Percentiles rank a stretch among this genome's conserved stretches.
These are phyloP conservation scores for Globisporangium uncinulatum DNA, from an alignment of 352 stramenopile species.

Conservation along the genomic window DNA sequence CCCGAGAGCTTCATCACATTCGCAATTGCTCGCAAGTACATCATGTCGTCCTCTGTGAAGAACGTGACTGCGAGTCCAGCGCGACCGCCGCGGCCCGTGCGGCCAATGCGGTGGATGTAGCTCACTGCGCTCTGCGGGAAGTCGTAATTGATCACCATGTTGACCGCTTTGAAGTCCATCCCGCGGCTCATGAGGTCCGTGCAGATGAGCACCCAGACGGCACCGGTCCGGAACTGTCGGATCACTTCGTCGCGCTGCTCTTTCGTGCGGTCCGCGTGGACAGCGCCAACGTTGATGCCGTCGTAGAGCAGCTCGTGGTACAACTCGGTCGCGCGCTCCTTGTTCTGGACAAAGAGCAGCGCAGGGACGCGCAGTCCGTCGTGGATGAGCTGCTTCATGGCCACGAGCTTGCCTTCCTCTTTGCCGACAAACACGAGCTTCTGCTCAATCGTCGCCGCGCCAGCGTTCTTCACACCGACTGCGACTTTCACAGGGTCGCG, in stretches of 20 bases:
- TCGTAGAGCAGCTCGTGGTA: slow-evolving; percentile 98
- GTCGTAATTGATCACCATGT: slow-evolving; percentile 99
- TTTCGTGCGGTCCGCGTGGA: slow-evolving; percentile 94
- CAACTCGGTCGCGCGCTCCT: slow-evolving; percentile 96
- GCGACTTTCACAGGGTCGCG: slow-evolving; percentile 94
- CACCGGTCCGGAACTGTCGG: slow-evolving; percentile 93
- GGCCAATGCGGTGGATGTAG: slow-evolving; percentile 98
- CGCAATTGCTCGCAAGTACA: slow-evolving; percentile 93
- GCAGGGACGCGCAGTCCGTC: slow-evolving; percentile 93
- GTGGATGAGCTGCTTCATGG: slow-evolving; percentile 91
- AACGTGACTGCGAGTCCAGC: slow-evolving; percentile 95
- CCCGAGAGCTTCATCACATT: slow-evolving; percentile 99
- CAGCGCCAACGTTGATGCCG: slow-evolving; percentile 96
- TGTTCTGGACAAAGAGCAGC: slow-evolving; percentile 98
- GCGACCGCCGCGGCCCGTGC: slow-evolving; percentile 91
- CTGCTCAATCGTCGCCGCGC: slow-evolving; percentile 88
- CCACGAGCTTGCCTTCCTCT: slow-evolving; percentile 98
- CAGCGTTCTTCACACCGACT: slow-evolving; percentile 70
- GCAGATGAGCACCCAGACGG: slow-evolving; percentile 98
- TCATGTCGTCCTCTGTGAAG: slow-evolving; percentile 96
- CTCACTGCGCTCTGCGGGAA: slow-evolving; percentile 92
- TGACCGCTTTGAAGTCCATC: slow-evolving; percentile 99
- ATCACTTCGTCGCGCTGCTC: slow-evolving; percentile 93
- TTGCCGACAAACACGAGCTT: slow-evolving; percentile 98
- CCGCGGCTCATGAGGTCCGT: slow-evolving; percentile 98